Evolutionary conservation across 2,329 filamentous ascomycete species (phyloP).

Genomic region (Lecanicillium sp.): DNA sequence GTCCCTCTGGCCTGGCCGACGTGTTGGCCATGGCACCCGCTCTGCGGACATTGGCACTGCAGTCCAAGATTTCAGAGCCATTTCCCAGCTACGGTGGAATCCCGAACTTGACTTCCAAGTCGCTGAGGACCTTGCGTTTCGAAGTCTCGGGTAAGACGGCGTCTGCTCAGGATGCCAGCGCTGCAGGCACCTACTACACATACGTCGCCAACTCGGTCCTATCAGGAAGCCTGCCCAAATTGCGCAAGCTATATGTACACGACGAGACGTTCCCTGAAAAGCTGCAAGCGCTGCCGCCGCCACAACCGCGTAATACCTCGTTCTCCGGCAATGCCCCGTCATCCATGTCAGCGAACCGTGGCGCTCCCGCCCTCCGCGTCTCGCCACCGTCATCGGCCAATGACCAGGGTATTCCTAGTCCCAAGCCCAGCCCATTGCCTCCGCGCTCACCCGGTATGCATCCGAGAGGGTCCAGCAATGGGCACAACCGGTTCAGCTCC

Average conservation of each 20-base stretch:
- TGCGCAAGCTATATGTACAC: constrained; percentile 75
- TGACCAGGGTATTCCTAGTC: constrained; percentile 7
- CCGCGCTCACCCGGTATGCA: constrained; percentile 19
- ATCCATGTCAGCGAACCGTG: constrained; percentile 20
- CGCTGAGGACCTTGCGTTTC: constrained; percentile 67
- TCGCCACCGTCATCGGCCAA: constrained; percentile 10
- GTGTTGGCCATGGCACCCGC: constrained; percentile 49
- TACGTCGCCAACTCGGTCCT: constrained; percentile 82
- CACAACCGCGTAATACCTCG: constrained; percentile 39
- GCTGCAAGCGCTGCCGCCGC: constrained; percentile 61
- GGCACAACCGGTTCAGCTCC: constrained; percentile 43
- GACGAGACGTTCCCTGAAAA: constrained; percentile 77
- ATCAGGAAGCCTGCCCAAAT: constrained; percentile 61
- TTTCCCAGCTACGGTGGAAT: constrained; percentile 39
- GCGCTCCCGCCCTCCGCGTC: constrained; percentile 16
- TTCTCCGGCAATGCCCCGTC: constrained; percentile 22
- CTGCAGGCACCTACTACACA: constrained; percentile 63
- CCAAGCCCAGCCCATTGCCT: constrained; percentile 14
- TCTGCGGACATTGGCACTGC: constrained; percentile 49
- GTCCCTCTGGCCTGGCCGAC: constrained; percentile 50
- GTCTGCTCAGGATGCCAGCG: constrained; percentile 47
- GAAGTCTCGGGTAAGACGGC: constrained; percentile 62
- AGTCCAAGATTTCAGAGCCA: constrained; percentile 39
- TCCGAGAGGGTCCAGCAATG: constrained; percentile 8
- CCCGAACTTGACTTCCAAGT: constrained; percentile 58